Percentiles rank a stretch among this genome's conserved stretches.
These are phyloP conservation scores for Mucor mucedo DNA, from an alignment of 371 early-diverging fungal genomes.

Conservation along the genomic window DNA sequence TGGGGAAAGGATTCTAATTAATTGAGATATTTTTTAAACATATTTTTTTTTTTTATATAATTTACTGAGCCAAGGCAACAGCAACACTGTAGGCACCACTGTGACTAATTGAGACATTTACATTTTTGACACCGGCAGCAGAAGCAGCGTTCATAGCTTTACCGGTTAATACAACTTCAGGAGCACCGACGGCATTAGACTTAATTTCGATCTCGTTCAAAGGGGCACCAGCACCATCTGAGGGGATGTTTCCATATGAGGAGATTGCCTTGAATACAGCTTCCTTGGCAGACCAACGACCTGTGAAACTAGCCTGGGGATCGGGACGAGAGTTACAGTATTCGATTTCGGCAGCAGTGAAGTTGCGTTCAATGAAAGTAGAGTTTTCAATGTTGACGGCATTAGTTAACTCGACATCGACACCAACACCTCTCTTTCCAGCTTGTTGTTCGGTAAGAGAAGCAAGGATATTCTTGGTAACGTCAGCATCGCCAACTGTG, in stretches of 20 bases:
- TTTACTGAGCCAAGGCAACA: conserved; percentile 70
- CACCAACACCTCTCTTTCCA: conserved; percentile 80
- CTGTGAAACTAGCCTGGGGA: conserved; percentile 88
- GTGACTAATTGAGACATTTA: conserved; percentile 94
- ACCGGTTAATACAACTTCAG: conserved; percentile 85
- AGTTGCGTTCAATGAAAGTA: conserved; percentile 92
- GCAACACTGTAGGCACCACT: conserved; percentile 93
- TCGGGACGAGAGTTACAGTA: conserved; percentile 84
- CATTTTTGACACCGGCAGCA: conserved; percentile 72
- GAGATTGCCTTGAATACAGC: conserved; percentile 95
- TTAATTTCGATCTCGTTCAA: conserved; percentile 90
- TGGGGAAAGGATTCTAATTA: conserved; percentile 9
- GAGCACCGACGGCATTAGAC: conserved; percentile 79
- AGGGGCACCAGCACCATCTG: conserved; percentile 86
- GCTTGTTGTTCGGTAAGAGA: conserved; percentile 61
- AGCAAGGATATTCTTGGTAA: conserved; percentile 67
- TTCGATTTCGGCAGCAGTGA: conserved; percentile 77
- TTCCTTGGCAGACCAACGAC: conserved; percentile 97
- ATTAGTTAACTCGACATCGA: conserved; percentile 90
- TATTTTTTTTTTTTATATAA: conserved; percentile 5
- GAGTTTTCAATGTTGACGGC: conserved; percentile 83
- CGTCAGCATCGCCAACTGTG: conserved; percentile 57
- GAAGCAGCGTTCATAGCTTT: conserved; percentile 77
- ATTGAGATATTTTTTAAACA: conserved; percentile 5
- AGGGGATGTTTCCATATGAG: conserved; percentile 71